Conservation (phyloP, 2,329 filamentous ascomycete species). For the Didymella arachidicola region DNA sequence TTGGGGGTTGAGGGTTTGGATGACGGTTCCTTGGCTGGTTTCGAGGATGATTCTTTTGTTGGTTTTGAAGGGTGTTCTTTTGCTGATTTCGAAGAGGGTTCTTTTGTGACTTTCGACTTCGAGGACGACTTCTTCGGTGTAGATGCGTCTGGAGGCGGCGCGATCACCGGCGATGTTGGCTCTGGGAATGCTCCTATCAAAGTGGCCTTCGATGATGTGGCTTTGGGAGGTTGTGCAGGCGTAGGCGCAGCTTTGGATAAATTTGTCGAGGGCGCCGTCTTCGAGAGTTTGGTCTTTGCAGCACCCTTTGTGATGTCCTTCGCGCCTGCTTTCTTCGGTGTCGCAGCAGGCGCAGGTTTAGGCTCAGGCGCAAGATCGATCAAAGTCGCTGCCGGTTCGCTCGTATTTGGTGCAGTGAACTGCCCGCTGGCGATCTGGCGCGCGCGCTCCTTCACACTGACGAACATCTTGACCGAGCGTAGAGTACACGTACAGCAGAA, state of each 20-base stretch:
- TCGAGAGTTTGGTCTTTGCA: constrained; percentile 2
- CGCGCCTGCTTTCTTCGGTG: constrained; percentile 5
- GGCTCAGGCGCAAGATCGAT: constrained; percentile 11
- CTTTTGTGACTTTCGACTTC: constrained; percentile 7
- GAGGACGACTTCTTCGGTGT: constrained; percentile 13
- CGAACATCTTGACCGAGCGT: constrained; percentile 20
- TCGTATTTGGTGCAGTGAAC: constrained; percentile 11
- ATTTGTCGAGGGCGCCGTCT: constrained; percentile 6
- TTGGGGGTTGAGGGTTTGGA: constrained; percentile 2
- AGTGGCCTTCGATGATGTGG: constrained; percentile 1
- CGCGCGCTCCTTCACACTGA: constrained; percentile 27
- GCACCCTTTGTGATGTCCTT: constrained; percentile 4
- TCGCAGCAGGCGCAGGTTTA: constrained; percentile 1
- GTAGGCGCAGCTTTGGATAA: not conserved
- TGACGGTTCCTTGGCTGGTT: constrained; percentile 3
- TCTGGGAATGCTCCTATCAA: constrained; percentile 1
- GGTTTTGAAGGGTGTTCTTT: constrained; percentile 3
- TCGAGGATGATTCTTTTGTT: not conserved
- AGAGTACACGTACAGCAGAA: constrained; percentile 16
- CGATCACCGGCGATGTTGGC: not conserved
- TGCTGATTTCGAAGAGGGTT: not conserved
- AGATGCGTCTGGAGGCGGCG: constrained; percentile 1
- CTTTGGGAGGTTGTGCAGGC: not conserved
- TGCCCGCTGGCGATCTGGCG: constrained; percentile 25
- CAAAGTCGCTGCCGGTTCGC: not conserved